Evolutionary conservation across 2,329 filamentous ascomycete species (phyloP).

Genomic region (Pseudogymnoascus sp.): DNA sequence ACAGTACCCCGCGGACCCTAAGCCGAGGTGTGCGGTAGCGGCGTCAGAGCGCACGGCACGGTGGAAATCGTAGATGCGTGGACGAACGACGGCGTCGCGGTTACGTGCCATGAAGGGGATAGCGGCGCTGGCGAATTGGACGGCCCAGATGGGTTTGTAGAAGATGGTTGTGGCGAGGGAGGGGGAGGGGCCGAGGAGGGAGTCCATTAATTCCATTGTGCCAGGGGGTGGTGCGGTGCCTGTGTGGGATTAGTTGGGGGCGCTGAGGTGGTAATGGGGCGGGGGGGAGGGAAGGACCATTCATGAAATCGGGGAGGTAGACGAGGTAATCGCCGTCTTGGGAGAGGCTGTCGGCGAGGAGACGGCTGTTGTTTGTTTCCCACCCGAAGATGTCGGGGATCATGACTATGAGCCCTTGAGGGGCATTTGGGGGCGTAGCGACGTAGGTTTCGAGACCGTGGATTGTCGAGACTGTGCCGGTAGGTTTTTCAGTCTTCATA

Average conservation of each 20-base stretch:
- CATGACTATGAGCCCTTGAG: conserved; percentile 36
- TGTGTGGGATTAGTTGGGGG: background rate
- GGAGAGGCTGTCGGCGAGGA: conserved; percentile 38
- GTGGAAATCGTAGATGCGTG: background rate
- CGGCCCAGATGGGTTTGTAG: background rate
- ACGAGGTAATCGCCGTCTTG: conserved; percentile 33
- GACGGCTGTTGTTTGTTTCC: conserved; percentile 35
- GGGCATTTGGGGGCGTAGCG: conserved; percentile 23
- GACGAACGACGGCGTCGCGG: background rate
- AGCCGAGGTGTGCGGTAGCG: background rate
- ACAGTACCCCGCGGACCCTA: conserved; percentile 38
- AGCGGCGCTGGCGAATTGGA: background rate
- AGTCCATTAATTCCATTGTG: background rate
- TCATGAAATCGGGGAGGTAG: conserved; percentile 41
- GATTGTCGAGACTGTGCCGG: conserved; percentile 31
- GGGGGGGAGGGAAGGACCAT: conserved; percentile 24
- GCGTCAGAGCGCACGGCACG: background rate
- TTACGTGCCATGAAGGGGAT: background rate
- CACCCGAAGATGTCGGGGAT: conserved; percentile 41
- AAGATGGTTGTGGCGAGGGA: background rate
- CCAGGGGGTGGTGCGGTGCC: background rate
- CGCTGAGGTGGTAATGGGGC: background rate
- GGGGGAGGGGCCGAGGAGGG: background rate
- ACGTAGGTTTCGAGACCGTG: conserved; percentile 36
- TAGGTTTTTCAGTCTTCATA: conserved; percentile 29